Evolutionary conservation across 73 alveolate species (phyloP).

Genomic region (Vitrella brassicaformis): DNA sequence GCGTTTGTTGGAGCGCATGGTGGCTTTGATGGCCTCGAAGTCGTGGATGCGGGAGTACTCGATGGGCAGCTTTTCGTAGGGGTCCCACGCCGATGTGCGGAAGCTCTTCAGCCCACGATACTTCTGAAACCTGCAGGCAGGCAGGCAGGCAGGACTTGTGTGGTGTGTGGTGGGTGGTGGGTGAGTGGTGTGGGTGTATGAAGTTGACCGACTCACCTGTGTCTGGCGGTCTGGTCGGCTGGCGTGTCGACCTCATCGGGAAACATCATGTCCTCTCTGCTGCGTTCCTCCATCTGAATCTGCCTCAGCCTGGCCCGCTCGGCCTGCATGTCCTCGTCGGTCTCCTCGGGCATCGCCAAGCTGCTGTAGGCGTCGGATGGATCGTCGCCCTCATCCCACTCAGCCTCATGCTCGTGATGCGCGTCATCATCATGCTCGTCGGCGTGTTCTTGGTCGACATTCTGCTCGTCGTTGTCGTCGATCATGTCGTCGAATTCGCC

Average conservation of each 20-base stretch:
- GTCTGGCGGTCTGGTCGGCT: constrained; percentile 62
- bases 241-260: constrained; percentile 93
- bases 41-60: constrained; percentile 46
- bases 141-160: background rate
- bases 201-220: constrained; percentile 1
- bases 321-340: background rate
- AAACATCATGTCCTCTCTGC: constrained; percentile 68
- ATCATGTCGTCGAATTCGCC: no score
- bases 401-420: no score
- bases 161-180: no score
- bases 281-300: constrained; percentile 57
- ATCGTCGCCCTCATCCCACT: no score
- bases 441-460: no score
- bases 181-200: background rate
- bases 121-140: constrained; percentile 49
- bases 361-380: no score
- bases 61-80: constrained; percentile 87
- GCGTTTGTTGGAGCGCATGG: background rate
- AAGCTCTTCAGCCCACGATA: constrained; percentile 89
- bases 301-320: background rate
- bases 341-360: background rate
- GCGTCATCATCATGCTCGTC: no score
- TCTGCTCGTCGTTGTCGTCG: no score
- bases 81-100: constrained; percentile 93
- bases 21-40: constrained; percentile 14